phyloP scores from a whole-genome alignment of 2,329 filamentous ascomycete genomes.

The Penicillium sp. region DNA sequence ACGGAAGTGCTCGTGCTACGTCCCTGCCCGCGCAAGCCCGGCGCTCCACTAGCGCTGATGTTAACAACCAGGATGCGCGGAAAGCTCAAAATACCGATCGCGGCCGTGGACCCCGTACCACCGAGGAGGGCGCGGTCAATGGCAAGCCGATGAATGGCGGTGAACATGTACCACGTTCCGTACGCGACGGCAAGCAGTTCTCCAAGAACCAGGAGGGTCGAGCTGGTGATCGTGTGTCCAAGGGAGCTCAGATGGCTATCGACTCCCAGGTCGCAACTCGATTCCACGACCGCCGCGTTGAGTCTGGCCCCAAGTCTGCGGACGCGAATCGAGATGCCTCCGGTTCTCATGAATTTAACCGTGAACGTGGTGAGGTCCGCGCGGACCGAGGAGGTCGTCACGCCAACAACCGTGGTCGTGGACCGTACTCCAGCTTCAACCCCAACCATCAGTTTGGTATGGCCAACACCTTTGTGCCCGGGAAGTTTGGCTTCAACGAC shows the following conservation, averaged over 20 bases:
- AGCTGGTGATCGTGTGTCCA: conserved; percentile 22
- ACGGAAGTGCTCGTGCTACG: conserved; percentile 33
- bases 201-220: conserved; percentile 28
- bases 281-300: conserved; percentile 34
- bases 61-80: conserved; percentile 25
- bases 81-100: conserved; percentile 30
- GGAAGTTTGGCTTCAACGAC: conserved; percentile 39
- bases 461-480: conserved; percentile 37
- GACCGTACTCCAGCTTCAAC: conserved; percentile 31
- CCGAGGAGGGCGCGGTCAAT: conserved; percentile 25
- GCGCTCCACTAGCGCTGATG: conserved; percentile 34
- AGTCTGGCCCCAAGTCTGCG: conserved; percentile 34
- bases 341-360: conserved; percentile 31
- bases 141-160: conserved; percentile 25
- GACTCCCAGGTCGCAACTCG: conserved; percentile 32
- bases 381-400: conserved; percentile 34
- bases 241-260: conserved; percentile 24
- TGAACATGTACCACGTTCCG: conserved; percentile 27
- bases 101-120: conserved; percentile 26
- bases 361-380: conserved; percentile 31
- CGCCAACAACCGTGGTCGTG: conserved; percentile 38
- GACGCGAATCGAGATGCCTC: conserved; percentile 26
- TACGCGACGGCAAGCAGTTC: conserved; percentile 32
- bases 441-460: conserved; percentile 38
- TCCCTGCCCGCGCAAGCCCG: conserved; percentile 36